Percentiles rank a stretch among this genome's conserved stretches.
phyloP scores from a whole-genome alignment of 257 asterid species.

The Dorcoceras hygrometricum region DNA sequence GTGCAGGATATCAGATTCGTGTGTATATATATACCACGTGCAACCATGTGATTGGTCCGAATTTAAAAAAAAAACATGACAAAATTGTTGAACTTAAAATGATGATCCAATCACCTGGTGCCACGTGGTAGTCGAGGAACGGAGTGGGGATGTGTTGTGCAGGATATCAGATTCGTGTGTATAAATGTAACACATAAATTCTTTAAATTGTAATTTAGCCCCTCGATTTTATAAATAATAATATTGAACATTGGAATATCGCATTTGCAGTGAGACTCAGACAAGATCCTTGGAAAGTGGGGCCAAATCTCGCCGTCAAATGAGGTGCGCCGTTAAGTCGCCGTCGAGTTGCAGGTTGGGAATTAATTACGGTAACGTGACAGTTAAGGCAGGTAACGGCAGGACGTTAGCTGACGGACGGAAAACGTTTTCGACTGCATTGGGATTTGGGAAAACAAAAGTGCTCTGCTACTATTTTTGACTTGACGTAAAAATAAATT shows the following conservation, averaged over 20 bases:
- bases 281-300: constrained; percentile 20
- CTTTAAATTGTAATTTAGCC: constrained; percentile 16
- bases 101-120: too few species aligned
- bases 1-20: too few species aligned
- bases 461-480: too few species aligned
- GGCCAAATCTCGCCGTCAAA: constrained; percentile 30
- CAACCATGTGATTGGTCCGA: too few species aligned
- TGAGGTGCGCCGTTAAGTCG: constrained; percentile 35
- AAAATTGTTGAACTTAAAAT: too few species aligned
- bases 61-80: too few species aligned
- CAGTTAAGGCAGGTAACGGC: constrained; percentile 36
- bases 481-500: too few species aligned
- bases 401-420: constrained; percentile 39
- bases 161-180: too few species aligned
- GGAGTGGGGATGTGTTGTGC: too few species aligned
- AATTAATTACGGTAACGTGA: constrained; percentile 35
- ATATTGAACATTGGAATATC: constrained; percentile 24
- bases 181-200: constrained; percentile 8
- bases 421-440: constrained; percentile 24
- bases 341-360: constrained; percentile 19
- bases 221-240: constrained; percentile 33
- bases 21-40: too few species aligned
- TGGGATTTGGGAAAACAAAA: constrained; percentile 16
- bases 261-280: constrained; percentile 17
- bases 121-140: too few species aligned